Evolutionary conservation across 495 filamentous ascomycete species (phyloP).

Genomic region (Penicillium steckii): DNA sequence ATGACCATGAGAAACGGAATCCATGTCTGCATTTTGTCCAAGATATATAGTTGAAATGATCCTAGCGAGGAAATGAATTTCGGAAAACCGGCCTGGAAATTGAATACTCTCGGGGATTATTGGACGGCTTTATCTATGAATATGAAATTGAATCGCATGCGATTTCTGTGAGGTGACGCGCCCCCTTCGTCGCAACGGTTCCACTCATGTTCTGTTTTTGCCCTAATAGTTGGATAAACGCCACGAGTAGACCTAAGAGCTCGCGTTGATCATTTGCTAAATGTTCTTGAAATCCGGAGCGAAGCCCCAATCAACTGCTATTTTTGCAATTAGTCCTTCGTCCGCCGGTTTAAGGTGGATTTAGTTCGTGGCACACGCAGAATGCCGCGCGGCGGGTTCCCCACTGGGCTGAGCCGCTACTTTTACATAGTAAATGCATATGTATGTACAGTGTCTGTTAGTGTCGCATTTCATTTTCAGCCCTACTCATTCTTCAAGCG

Average conservation of each 20-base stretch:
- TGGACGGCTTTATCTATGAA: too few relatives aligned
- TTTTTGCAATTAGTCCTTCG: slow-evolving; percentile 12
- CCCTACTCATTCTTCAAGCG: not conserved
- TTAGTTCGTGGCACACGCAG: slow-evolving; percentile 12
- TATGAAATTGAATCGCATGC: too few relatives aligned
- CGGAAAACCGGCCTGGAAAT: not conserved
- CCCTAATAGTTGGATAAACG: not conserved
- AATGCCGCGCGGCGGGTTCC: slow-evolving; percentile 13
- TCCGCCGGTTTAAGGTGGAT: not conserved
- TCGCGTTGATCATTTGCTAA: not conserved
- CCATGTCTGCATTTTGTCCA: not conserved
- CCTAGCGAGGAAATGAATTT: not conserved
- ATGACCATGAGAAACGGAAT: slow-evolving; percentile 5
- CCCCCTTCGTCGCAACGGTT: not conserved
- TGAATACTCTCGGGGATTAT: too few relatives aligned
- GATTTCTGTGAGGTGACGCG: too few relatives aligned
- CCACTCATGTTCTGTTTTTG: not conserved
- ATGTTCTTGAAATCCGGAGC: not conserved
- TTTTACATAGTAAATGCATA: not conserved
- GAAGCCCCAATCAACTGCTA: not conserved
- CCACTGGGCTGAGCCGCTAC: slow-evolving; percentile 7
- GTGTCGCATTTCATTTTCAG: not conserved
- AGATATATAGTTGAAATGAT: not conserved
- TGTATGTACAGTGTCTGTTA: too few relatives aligned
- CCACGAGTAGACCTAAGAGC: not conserved